A percentile compares a stretch with the other conserved stretches of the same genome.
Conservation (phyloP, 164 flowering plant species). For the Magnolia sinica region DNA sequence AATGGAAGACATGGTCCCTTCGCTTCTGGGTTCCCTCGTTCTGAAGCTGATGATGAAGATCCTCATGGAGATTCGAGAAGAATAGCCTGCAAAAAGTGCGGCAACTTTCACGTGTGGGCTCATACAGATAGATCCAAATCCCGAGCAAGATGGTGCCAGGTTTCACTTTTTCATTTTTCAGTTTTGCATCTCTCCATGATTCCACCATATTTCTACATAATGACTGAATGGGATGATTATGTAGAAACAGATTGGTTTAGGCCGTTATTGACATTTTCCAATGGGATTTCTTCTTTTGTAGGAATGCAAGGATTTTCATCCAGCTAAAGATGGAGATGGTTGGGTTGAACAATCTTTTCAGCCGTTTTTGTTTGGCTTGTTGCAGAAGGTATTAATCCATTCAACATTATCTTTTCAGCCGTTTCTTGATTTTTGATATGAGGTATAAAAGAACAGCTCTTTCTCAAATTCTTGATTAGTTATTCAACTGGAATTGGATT, state of each 20-base stretch:
- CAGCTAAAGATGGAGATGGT: conserved; percentile 98
- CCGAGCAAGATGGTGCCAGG: conserved; percentile 99
- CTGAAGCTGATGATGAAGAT: conserved; percentile 56
- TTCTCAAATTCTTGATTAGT: not conserved
- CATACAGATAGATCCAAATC: conserved; percentile 62
- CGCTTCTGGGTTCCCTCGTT: conserved; percentile 45
- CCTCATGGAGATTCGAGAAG: conserved; percentile 60
- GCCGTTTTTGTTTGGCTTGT: conserved; percentile 73
- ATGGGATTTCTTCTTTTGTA: conserved; percentile 28
- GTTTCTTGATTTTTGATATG: not conserved
- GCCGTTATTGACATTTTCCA: conserved; percentile 10
- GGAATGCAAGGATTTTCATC: conserved; percentile 96
- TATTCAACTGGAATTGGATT: not conserved
- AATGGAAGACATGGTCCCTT: conserved; percentile 58
- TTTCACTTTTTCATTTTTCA: conserved; percentile 18
- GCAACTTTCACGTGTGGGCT: conserved; percentile 70
- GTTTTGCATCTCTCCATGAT: conserved; percentile 2
- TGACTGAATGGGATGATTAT: not conserved
- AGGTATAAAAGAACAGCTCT: not conserved
- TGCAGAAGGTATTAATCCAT: conserved; percentile 69
- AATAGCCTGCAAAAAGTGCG: conserved; percentile 90
- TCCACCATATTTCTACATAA: not conserved
- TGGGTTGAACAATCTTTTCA: conserved; percentile 94
- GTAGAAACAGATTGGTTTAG: not conserved
- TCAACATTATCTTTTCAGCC: not conserved